These are phyloP conservation scores for Vanrija sp. DNA, from an alignment of 1,284 basidiomycete species.

Conservation along the genomic window DNA sequence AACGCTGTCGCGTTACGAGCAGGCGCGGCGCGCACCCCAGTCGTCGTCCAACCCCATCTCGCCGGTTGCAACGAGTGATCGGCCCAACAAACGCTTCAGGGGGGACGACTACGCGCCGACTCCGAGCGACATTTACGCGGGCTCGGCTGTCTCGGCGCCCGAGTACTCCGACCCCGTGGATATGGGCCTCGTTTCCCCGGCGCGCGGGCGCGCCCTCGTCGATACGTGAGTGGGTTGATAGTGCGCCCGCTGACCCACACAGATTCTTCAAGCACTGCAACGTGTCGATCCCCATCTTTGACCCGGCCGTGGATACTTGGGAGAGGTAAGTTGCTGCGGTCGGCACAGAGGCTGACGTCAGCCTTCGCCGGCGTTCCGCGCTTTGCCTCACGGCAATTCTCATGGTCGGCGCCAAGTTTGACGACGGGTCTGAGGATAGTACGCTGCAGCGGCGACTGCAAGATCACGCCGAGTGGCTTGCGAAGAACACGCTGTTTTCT, in stretches of 20 bases:
- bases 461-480: constrained; percentile 74
- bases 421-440: constrained; percentile 70
- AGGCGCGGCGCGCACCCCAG: too few species aligned
- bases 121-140: background rate
- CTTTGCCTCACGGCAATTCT: constrained; percentile 63
- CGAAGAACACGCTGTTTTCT: constrained; percentile 72
- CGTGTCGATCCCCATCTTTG: constrained; percentile 78
- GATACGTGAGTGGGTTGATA: constrained; percentile 50
- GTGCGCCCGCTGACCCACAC: background rate
- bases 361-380: constrained; percentile 28
- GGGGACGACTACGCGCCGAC: background rate
- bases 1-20: too few species aligned
- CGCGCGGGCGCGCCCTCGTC: constrained; percentile 72
- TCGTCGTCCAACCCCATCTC: too few species aligned
- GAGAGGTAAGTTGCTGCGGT: constrained; percentile 44
- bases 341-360: too few species aligned
- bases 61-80: background rate
- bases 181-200: constrained; percentile 64
- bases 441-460: constrained; percentile 30
- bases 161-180: constrained; percentile 26
- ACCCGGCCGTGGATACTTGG: constrained; percentile 68
- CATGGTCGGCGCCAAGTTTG: constrained; percentile 76
- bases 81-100: background rate
- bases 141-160: background rate
- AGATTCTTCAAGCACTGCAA: constrained; percentile 73